Evolutionary conservation across 306 rosid species (phyloP).

Genomic region (Lithocarpus polystachyus): DNA sequence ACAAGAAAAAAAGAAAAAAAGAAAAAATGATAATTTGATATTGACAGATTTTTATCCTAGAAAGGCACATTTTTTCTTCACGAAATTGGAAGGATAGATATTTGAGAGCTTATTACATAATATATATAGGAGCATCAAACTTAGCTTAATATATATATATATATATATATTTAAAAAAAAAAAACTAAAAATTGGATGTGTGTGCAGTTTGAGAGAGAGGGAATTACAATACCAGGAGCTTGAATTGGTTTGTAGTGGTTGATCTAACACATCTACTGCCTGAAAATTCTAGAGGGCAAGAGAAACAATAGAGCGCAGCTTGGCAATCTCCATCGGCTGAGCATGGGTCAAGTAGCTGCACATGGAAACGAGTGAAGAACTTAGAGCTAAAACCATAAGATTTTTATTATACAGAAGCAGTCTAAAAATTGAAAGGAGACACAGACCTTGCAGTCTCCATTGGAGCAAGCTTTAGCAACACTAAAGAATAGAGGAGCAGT

Average conservation of each 20-base stretch:
- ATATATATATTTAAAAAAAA: too few species aligned
- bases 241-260: slow-evolving; percentile 62
- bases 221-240: slow-evolving; percentile 53
- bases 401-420: neutral
- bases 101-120: neutral
- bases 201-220: neutral
- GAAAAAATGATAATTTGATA: too few species aligned
- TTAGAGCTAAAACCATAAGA: neutral
- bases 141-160: too few species aligned
- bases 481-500: slow-evolving; percentile 22
- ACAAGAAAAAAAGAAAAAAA: too few species aligned
- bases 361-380: neutral
- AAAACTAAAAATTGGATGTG: neutral
- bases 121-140: too few species aligned
- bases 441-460: slow-evolving; percentile 62
- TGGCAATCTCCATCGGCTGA: slow-evolving; percentile 65
- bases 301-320: slow-evolving; percentile 51
- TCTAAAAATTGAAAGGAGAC: neutral
- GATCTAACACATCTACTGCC: slow-evolving; percentile 75
- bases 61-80: neutral
- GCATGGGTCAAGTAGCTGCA: slow-evolving; percentile 65
- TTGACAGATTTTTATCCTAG: neutral
- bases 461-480: slow-evolving; percentile 46
- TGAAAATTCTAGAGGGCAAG: slow-evolving; percentile 43
- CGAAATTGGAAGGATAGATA: neutral